A percentile compares a stretch with the other conserved stretches of the same genome.
Evolutionary conservation across 345 rosid species (phyloP).

Genomic region (Ricinus communis): DNA sequence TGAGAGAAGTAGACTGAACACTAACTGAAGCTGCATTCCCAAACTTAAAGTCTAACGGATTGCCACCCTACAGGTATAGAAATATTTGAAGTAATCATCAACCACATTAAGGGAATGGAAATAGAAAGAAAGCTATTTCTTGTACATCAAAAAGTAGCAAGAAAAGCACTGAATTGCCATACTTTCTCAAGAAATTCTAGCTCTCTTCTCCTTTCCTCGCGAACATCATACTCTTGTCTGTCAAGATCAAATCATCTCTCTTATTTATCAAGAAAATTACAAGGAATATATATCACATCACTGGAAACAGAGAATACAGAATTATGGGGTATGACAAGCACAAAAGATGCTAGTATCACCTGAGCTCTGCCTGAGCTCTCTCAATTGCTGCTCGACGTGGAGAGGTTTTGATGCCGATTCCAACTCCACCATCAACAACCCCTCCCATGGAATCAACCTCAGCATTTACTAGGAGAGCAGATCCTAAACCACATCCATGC

Average conservation of each 20-base stretch:
- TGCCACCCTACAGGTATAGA: slow-evolving; percentile 78
- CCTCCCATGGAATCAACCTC: slow-evolving; percentile 99
- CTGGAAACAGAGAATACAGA: slow-evolving; percentile 2
- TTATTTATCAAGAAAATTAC: neutral
- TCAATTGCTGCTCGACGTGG: slow-evolving; percentile 86
- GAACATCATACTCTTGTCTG: slow-evolving; percentile 98
- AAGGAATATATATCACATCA: neutral
- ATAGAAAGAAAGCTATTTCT: slow-evolving; percentile 12
- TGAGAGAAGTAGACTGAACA: slow-evolving; percentile 90
- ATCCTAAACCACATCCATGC: slow-evolving; percentile 72
- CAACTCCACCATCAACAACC: slow-evolving; percentile 91
- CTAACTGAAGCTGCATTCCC: slow-evolving; percentile 71
- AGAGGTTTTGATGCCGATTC: slow-evolving; percentile 83
- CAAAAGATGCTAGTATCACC: slow-evolving; percentile 45
- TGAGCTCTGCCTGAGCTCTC: slow-evolving; percentile 93
- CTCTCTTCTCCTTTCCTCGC: slow-evolving; percentile 93
- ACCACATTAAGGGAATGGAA: slow-evolving; percentile 17
- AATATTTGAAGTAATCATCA: slow-evolving; percentile 9
- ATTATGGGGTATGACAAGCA: neutral
- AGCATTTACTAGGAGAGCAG: slow-evolving; percentile 79
- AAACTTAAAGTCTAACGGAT: slow-evolving; percentile 96
- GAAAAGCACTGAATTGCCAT: slow-evolving; percentile 31
- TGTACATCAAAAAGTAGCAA: too few species aligned
- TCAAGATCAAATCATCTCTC: slow-evolving; percentile 26
- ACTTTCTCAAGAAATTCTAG: slow-evolving; percentile 98